Conservation (phyloP, 169 alveolate genomes). For the Eimeria mitis region DNA sequence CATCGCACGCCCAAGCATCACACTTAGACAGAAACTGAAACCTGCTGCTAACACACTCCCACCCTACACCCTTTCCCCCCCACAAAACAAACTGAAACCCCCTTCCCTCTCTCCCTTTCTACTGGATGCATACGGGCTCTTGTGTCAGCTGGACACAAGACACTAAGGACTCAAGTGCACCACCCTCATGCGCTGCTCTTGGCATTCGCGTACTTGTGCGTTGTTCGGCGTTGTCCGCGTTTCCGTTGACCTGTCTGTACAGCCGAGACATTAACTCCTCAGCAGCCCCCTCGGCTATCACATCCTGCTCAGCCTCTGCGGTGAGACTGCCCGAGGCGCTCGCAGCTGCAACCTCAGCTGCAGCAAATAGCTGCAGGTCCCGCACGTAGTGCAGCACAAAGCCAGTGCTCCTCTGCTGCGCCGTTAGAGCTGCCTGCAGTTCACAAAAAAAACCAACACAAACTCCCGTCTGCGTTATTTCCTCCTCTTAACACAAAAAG, state of each 20-base stretch:
- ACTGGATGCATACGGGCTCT: background rate
- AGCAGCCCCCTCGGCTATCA: constrained; percentile 5
- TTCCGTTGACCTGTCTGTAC: constrained; percentile 17
- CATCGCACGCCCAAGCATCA: background rate
- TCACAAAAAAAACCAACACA: background rate
- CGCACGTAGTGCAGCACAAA: constrained; percentile 59
- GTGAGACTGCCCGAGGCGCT: constrained; percentile 51
- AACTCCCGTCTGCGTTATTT: background rate
- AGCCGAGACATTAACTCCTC: constrained; percentile 61
- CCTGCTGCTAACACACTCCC: background rate
- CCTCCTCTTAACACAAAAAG: background rate
- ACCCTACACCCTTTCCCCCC: background rate
- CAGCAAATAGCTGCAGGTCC: constrained; percentile 70
- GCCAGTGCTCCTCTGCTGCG: constrained; percentile 70
- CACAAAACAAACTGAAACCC: background rate
- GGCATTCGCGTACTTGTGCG: constrained; percentile 20
- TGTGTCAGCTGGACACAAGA: background rate
- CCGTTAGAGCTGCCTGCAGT: constrained; percentile 66
- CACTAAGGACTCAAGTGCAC: background rate
- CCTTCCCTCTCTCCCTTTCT: too few species aligned
- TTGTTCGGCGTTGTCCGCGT: constrained; percentile 1
- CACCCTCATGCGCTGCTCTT: background rate
- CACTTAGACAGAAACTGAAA: background rate
- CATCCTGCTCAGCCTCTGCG: constrained; percentile 39
- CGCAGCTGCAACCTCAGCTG: constrained; percentile 64